phyloP scores from a whole-genome alignment of 2,329 filamentous ascomycete species.

The Rhinocladiella mackenziei region DNA sequence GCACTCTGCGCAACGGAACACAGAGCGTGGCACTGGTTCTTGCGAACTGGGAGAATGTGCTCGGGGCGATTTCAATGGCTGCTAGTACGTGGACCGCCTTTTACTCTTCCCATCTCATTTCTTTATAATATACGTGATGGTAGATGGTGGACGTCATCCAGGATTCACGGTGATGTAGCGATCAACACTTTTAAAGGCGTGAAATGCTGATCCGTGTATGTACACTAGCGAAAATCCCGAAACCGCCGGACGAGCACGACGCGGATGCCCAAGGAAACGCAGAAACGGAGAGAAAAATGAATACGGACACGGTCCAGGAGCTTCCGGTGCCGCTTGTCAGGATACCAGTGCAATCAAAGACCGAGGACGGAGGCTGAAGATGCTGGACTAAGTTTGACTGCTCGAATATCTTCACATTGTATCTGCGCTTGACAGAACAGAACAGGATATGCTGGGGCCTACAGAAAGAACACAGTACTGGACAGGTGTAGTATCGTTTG shows the following conservation, averaged over 20 bases:
- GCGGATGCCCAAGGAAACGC: slow-evolving; percentile 1
- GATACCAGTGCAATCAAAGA: slow-evolving; percentile 25
- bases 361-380: slow-evolving; percentile 12
- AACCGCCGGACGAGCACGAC: slow-evolving; percentile 13
- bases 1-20: slow-evolving; percentile 58
- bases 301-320: slow-evolving; percentile 5
- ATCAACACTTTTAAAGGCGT: background rate
- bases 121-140: no score
- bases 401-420: background rate
- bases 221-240: slow-evolving; percentile 26
- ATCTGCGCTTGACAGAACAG: background rate
- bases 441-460: no score
- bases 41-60: slow-evolving; percentile 63
- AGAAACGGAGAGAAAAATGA: background rate
- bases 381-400: background rate
- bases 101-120: background rate
- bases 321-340: slow-evolving; percentile 28
- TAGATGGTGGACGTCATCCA: background rate
- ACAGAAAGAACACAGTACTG: no score
- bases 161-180: no score
- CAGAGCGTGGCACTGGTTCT: slow-evolving; percentile 65
- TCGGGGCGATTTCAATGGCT: slow-evolving; percentile 62
- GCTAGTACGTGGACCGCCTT: slow-evolving; percentile 48
- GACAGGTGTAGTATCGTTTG: no score
- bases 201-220: background rate